Evolutionary conservation across 129 eudicot genomes (phyloP).

Genomic region (Lactuca sativa): DNA sequence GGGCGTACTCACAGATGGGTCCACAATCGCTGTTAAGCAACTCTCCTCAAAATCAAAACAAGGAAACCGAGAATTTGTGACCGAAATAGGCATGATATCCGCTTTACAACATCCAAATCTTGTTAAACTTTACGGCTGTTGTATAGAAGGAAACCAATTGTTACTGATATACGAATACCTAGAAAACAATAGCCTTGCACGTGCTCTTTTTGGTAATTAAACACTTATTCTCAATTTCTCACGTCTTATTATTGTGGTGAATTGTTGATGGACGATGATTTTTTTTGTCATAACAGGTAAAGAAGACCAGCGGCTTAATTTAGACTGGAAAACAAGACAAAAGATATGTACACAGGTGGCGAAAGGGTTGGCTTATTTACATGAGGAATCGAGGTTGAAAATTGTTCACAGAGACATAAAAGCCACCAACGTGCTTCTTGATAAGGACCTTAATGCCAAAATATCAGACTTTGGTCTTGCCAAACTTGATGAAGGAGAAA

Average conservation of each 20-base stretch:
- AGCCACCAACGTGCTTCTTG: constrained; percentile 44
- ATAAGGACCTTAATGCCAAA: constrained; percentile 47
- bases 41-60: constrained; percentile 43
- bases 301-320: constrained; percentile 30
- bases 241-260: neutral
- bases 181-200: constrained; percentile 45
- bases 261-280: neutral
- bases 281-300: constrained; percentile 13
- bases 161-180: constrained; percentile 41
- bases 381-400: constrained; percentile 44
- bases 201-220: constrained; percentile 42
- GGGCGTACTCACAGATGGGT: constrained; percentile 43
- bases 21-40: constrained; percentile 43
- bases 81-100: constrained; percentile 47
- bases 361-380: constrained; percentile 37
- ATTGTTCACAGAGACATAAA: constrained; percentile 48
- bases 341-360: constrained; percentile 43
- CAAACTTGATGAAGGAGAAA: constrained; percentile 45
- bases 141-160: constrained; percentile 45
- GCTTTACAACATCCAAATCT: constrained; percentile 46
- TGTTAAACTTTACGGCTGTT: constrained; percentile 43
- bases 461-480: constrained; percentile 49
- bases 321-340: constrained; percentile 39
- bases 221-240: neutral
- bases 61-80: constrained; percentile 44